A percentile compares a stretch with the other conserved stretches of the same genome.
phyloP scores from a whole-genome alignment of 2,329 filamentous ascomycete species.

The Beauveria brongniartii region DNA sequence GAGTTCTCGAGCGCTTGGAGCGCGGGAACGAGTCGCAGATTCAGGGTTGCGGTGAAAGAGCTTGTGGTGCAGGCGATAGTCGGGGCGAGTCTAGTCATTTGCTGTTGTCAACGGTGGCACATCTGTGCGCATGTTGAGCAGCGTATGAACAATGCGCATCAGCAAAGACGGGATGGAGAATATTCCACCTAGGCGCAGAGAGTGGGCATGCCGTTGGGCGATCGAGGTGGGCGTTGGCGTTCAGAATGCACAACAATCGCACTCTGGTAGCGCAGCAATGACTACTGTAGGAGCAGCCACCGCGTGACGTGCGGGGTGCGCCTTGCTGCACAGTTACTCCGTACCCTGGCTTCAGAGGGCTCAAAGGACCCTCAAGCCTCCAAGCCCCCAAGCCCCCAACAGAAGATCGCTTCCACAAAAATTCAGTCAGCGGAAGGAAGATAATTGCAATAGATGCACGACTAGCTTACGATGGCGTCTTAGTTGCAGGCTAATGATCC shows the following conservation, averaged over 20 bases:
- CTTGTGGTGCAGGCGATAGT: neutral
- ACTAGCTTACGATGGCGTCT: neutral
- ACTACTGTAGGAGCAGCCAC: neutral
- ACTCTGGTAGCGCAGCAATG: neutral
- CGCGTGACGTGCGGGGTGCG: slow-evolving; percentile 4
- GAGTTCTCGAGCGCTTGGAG: neutral
- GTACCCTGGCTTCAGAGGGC: too few relatives aligned
- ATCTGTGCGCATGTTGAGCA: neutral
- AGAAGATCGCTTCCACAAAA: neutral
- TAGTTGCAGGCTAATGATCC: neutral
- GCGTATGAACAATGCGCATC: neutral
- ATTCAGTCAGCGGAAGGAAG: neutral
- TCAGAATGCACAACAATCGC: slow-evolving; percentile 4
- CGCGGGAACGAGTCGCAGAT: neutral
- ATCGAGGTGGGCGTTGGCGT: slow-evolving; percentile 7
- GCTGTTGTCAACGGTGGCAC: neutral
- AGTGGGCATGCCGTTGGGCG: slow-evolving; percentile 7
- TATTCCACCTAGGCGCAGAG: slow-evolving; percentile 2
- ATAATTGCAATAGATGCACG: neutral
- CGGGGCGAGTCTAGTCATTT: neutral
- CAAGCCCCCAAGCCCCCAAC: neutral
- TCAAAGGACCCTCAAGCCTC: neutral
- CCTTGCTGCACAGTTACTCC: neutral
- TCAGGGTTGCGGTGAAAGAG: neutral
- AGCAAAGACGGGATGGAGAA: slow-evolving; percentile 2